Conservation (phyloP, 768 basidiomycete species). For the Coprinellus micaceus region DNA sequence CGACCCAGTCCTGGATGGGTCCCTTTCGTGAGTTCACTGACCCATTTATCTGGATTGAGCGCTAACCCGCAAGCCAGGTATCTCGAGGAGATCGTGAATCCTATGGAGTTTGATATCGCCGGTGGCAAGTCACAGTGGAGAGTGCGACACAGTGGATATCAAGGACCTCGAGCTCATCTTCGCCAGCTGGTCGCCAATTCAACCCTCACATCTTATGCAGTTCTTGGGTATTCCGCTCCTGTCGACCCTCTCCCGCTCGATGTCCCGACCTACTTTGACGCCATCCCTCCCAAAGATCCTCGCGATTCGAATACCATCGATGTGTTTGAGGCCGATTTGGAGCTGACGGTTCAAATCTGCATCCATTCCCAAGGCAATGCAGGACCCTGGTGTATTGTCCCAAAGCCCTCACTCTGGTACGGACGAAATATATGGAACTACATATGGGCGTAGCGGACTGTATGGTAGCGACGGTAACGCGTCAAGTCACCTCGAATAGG, state of each 20-base stretch:
- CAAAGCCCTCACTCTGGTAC: too few species aligned
- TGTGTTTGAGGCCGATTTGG: constrained; percentile 79
- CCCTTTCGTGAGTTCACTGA: constrained; percentile 73
- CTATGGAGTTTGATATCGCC: constrained; percentile 94
- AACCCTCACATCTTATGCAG: constrained; percentile 80
- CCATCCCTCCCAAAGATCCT: constrained; percentile 78
- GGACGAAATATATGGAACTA: too few species aligned
- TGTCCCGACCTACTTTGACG: too few species aligned
- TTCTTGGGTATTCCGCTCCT: too few species aligned
- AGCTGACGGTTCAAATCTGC: too few species aligned
- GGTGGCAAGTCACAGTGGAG: constrained; percentile 56
- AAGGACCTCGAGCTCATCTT: constrained; percentile 81
- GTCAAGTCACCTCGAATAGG: too few species aligned
- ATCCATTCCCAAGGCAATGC: too few species aligned
- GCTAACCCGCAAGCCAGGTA: constrained; percentile 44
- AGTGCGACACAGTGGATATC: constrained; percentile 79
- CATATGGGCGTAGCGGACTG: too few species aligned
- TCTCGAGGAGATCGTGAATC: constrained; percentile 83
- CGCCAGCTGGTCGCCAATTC: constrained; percentile 76
- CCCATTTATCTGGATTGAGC: constrained; percentile 3
- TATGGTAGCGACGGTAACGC: too few species aligned
- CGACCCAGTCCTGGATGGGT: constrained; percentile 80
- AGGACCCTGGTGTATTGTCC: too few species aligned
- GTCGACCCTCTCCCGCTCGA: constrained; percentile 76
- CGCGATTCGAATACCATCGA: constrained; percentile 80